Conservation (phyloP, 2,329 filamentous ascomycete species). For the Leptographium procerum region DNA sequence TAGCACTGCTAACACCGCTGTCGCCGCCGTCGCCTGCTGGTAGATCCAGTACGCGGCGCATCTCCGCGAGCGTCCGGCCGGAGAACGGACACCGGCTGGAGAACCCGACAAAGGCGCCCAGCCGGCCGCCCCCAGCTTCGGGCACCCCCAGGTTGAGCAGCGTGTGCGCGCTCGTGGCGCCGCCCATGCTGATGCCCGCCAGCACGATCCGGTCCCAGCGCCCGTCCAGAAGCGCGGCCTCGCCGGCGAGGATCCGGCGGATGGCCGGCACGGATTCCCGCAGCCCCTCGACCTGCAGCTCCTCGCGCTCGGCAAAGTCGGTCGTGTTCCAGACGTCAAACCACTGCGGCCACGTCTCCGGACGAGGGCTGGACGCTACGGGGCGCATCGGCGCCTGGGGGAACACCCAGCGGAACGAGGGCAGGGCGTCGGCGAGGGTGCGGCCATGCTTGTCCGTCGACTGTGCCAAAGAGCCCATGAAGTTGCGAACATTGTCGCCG, state of each 20-base stretch:
- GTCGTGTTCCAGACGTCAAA: conserved; percentile 30
- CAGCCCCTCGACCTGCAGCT: conserved; percentile 29
- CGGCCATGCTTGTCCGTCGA: conserved; percentile 18
- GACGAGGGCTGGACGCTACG: conserved; percentile 20
- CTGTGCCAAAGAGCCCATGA: conserved; percentile 19
- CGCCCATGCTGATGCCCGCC: conserved; percentile 35
- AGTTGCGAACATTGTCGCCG: conserved; percentile 23
- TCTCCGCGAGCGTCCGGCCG: conserved; percentile 19
- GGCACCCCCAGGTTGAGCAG: conserved; percentile 7
- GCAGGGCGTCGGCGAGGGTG: conserved; percentile 27
- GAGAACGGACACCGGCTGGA: conserved; percentile 25
- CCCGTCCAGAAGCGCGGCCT: conserved; percentile 17
- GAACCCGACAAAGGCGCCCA: conserved; percentile 25
- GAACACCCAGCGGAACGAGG: conserved; percentile 37
- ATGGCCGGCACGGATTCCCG: conserved; percentile 24
- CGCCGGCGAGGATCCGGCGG: conserved; percentile 19
- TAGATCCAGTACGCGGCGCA: conserved; percentile 19
- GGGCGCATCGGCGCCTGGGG: conserved; percentile 25
- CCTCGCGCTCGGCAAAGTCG: conserved; percentile 28
- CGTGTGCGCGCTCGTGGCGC: conserved; percentile 15
- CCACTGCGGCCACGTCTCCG: conserved; percentile 21
- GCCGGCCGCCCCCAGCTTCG: not conserved
- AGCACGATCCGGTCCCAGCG: conserved; percentile 22
- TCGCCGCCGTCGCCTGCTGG: not conserved
- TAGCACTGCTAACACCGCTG: too few relatives aligned